A percentile compares a stretch with the other conserved stretches of the same genome.
Evolutionary conservation across 1,284 basidiomycete genomes (phyloP).

Genomic region (Porogramme epimiltina): DNA sequence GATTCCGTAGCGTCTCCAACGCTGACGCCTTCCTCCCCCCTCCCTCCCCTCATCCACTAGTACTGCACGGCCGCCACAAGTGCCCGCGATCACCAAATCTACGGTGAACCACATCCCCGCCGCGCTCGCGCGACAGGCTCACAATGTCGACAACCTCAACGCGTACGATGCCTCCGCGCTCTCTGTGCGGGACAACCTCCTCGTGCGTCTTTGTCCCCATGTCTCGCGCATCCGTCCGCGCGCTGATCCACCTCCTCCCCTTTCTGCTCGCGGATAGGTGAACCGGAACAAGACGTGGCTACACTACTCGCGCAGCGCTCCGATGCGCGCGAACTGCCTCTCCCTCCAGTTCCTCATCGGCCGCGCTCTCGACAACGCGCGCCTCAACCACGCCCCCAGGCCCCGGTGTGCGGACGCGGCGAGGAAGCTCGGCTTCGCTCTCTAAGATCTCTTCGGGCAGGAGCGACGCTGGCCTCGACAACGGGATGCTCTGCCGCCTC

Average conservation of each 20-base stretch:
- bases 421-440: slow-evolving; percentile 79
- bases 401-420: slow-evolving; percentile 70
- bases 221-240: too few relatives aligned
- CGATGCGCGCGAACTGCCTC: slow-evolving; percentile 87
- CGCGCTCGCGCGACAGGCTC: slow-evolving; percentile 83
- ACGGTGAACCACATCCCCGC: slow-evolving; percentile 87
- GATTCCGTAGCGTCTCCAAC: too few relatives aligned
- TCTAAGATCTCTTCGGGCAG: slow-evolving; percentile 83
- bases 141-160: slow-evolving; percentile 83
- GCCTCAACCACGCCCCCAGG: slow-evolving; percentile 86
- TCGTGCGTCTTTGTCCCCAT: slow-evolving; percentile 51
- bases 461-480: slow-evolving; percentile 90
- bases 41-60: too few relatives aligned
- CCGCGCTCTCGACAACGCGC: slow-evolving; percentile 73
- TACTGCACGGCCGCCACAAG: slow-evolving; percentile 48
- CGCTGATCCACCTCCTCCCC: not conserved
- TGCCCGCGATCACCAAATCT: slow-evolving; percentile 70
- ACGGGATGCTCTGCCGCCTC: slow-evolving; percentile 87
- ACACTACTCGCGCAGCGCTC: slow-evolving; percentile 68
- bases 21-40: not conserved
- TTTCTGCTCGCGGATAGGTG: slow-evolving; percentile 40
- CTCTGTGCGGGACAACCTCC: slow-evolving; percentile 82
- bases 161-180: slow-evolving; percentile 85
- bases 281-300: slow-evolving; percentile 83
- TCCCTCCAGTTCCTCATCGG: slow-evolving; percentile 92